Base-by-base conservation (phyloP, 1,284 basidiomycete genomes). In the Austroboletus rostrupii region DNA sequence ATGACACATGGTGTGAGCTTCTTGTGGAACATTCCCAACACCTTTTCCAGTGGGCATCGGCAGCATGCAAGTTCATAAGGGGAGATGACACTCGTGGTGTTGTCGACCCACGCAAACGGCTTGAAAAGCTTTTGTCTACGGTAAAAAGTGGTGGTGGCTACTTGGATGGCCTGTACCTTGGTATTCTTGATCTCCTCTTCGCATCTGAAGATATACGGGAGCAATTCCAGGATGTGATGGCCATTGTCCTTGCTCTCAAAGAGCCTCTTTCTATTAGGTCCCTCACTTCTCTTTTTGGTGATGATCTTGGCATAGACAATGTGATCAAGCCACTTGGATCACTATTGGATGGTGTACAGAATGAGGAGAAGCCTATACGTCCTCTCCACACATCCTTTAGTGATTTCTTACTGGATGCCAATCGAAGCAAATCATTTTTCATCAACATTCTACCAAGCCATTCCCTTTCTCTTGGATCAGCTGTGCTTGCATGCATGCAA, bases 171-270 rank as follows among this genome's bases (percentile, higher is more conserved):
- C 20, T 21, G 10, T 39, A 21, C 37, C 10, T 14, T 13, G 8
- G 19, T 3, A 28, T 38, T 6, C 19, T 45, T 2, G 5, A 11
- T 12, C 23, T 16, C 3, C 44, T 45, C 13, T 38, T 45, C 14
- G n/a, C n/a, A 13, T 33, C 14, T 16, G 32, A 33, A 33, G 14
- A 33, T 16, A 16, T 5, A 5, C 32, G 7, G n/a, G 32, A 33
- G 7, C 32, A 33, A 10, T 47, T 47, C 14, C 38, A 31, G 8
- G 21, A 31, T 3, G 45, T 47, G 37, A 48, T 51, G 49, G 49
- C 49, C 3, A 20, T 48, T 26, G 12, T 51, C 1, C 33, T 49
- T n/a, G 20, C 23, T 0, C 45, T 51, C 4, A 42, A 28, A 1
- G 49, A 51, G 14, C 41, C 49, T 0, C 23, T 43, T 2, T 20